These are phyloP conservation scores for Atkinsonella hypoxylon DNA, from an alignment of 2,329 filamentous ascomycete species.

Conservation along the genomic window DNA sequence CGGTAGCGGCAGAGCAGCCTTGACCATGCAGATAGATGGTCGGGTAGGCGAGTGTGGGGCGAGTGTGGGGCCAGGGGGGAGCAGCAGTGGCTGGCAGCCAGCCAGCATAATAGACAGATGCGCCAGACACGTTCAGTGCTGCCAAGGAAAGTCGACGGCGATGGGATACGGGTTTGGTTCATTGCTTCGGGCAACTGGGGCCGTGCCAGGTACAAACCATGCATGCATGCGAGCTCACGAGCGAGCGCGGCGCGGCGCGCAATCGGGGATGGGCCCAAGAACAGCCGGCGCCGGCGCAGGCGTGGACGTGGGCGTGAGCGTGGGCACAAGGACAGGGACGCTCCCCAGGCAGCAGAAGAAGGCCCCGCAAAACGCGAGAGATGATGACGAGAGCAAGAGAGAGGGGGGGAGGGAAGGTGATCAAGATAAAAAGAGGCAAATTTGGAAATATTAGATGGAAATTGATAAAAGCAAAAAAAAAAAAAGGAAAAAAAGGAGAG, in stretches of 20 bases:
- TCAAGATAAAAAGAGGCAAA: too few relatives aligned
- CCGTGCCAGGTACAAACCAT: too few relatives aligned
- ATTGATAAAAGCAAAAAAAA: too few relatives aligned
- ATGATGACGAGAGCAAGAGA: not conserved
- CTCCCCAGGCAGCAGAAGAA: slow-evolving; percentile 1
- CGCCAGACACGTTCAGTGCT: not conserved
- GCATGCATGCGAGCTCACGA: not conserved
- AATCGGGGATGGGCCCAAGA: not conserved
- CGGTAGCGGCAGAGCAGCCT: slow-evolving; percentile 27
- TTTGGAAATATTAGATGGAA: too few relatives aligned
- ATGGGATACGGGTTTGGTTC: too few relatives aligned
- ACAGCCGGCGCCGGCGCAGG: not conserved
- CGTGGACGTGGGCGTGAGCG: not conserved
- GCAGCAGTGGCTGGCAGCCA: too few relatives aligned
- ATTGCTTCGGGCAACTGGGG: too few relatives aligned
- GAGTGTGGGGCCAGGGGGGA: slow-evolving; percentile 5
- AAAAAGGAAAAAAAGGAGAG: not conserved
- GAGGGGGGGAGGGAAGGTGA: not conserved
- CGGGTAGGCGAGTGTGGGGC: slow-evolving; percentile 19
- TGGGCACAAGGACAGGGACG: not conserved
- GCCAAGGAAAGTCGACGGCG: not conserved
- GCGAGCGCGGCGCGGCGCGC: not conserved
- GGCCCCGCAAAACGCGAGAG: slow-evolving; percentile 5
- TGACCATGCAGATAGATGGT: slow-evolving; percentile 41
- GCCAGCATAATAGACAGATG: too few relatives aligned